Percentiles rank a stretch among this genome's conserved stretches.
Evolutionary conservation across 179 eudicot species (phyloP).

Genomic region (Beta lomatogona): DNA sequence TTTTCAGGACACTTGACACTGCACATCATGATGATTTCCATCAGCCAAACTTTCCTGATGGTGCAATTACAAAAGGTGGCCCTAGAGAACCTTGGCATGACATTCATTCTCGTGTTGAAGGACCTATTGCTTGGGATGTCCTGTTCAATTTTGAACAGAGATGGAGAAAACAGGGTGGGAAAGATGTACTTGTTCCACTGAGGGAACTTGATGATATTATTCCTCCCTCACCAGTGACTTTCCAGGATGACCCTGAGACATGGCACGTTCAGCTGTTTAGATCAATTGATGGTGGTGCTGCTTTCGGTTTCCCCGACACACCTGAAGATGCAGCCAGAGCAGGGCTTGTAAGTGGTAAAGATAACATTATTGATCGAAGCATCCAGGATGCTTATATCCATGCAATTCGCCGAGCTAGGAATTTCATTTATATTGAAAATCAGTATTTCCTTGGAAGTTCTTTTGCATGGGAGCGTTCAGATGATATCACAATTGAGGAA

Average conservation of each 20-base stretch:
- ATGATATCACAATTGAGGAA: conserved; percentile 43
- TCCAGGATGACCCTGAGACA: conserved; percentile 47
- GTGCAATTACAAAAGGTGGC: conserved; percentile 49
- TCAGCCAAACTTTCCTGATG: conserved; percentile 49
- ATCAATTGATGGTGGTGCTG: conserved; percentile 62
- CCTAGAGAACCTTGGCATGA: conserved; percentile 69
- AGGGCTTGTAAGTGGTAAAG: conserved; percentile 54
- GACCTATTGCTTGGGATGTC: conserved; percentile 61
- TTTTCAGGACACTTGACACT: conserved; percentile 52
- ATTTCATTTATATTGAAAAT: conserved; percentile 53
- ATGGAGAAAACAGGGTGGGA: conserved; percentile 59
- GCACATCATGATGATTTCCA: conserved; percentile 57
- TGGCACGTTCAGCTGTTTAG: conserved; percentile 61
- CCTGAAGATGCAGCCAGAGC: conserved; percentile 52
- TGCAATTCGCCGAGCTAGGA: conserved; percentile 55
- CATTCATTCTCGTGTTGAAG: conserved; percentile 54
- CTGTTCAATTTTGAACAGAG: conserved; percentile 56
- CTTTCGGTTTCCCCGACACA: conserved; percentile 56
- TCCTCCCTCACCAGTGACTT: conserved; percentile 54
- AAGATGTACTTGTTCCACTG: conserved; percentile 39
- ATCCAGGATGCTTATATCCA: conserved; percentile 64
- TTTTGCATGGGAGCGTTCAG: conserved; percentile 43
- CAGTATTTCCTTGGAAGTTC: conserved; percentile 61
- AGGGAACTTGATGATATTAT: conserved; percentile 50
- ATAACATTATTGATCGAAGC: conserved; percentile 52